Evolutionary conservation across 2,329 filamentous ascomycete genomes (phyloP).

Genomic region (Colletotrichum paranaense): DNA sequence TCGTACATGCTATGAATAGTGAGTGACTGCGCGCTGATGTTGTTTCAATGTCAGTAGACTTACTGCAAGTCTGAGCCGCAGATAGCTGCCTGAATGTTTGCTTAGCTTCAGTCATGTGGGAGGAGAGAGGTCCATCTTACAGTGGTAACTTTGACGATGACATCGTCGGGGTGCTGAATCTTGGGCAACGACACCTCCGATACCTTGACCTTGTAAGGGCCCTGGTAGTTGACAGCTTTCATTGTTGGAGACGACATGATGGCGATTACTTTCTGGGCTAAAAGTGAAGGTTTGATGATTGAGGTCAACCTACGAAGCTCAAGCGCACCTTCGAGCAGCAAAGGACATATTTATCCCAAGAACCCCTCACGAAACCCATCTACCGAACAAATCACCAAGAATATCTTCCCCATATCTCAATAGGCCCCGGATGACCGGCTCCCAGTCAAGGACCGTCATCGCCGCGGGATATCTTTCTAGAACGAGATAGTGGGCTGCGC

Average conservation of each 20-base stretch:
- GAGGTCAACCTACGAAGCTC: neutral
- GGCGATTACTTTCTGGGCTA: neutral
- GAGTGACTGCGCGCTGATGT: slow-evolving; percentile 38
- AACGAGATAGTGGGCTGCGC: neutral
- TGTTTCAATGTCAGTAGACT: slow-evolving; percentile 32
- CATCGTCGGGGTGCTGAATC: slow-evolving; percentile 73
- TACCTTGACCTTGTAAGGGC: slow-evolving; percentile 71
- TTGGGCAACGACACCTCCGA: slow-evolving; percentile 68
- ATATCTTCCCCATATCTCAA: neutral
- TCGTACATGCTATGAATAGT: slow-evolving; percentile 68
- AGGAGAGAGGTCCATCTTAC: slow-evolving; percentile 48
- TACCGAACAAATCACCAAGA: slow-evolving; percentile 6
- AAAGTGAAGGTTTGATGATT: neutral
- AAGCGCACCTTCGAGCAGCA: neutral
- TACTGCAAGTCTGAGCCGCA: slow-evolving; percentile 64
- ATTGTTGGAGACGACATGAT: slow-evolving; percentile 52
- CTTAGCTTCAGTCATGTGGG: neutral
- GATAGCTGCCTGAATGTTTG: slow-evolving; percentile 53
- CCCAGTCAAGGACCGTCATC: slow-evolving; percentile 1
- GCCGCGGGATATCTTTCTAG: slow-evolving; percentile 26
- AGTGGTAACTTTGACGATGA: slow-evolving; percentile 74
- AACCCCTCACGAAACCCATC: slow-evolving; percentile 14
- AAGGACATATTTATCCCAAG: slow-evolving; percentile 7
- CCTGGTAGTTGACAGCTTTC: slow-evolving; percentile 73
- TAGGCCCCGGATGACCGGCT: slow-evolving; percentile 12